phyloP scores from a whole-genome alignment of 2,329 filamentous ascomycete species.

The Xylaria sp. region DNA sequence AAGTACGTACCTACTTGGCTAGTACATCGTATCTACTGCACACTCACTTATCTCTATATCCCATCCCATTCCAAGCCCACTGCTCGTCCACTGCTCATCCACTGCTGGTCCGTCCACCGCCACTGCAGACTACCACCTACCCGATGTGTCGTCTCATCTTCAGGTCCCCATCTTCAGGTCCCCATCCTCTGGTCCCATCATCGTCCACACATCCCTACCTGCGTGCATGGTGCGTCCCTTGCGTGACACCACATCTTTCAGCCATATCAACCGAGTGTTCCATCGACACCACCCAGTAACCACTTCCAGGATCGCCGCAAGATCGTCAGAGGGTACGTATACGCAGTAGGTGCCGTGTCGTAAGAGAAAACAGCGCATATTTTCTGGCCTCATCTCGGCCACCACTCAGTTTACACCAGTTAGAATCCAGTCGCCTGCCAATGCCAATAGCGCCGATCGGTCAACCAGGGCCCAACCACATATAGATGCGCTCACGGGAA shows the following conservation, averaged over 20 bases:
- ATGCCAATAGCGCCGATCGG: neutral
- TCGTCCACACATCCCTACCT: neutral
- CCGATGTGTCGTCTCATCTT: neutral
- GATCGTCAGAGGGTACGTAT: too few relatives aligned
- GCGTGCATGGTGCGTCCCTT: slow-evolving; percentile 4
- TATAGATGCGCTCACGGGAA: neutral
- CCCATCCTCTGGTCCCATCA: neutral
- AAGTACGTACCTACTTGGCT: too few relatives aligned
- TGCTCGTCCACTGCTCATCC: neutral
- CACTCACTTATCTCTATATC: too few relatives aligned
- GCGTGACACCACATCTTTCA: neutral
- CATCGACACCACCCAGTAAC: too few relatives aligned
- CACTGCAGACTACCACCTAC: too few relatives aligned
- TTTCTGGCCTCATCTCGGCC: too few relatives aligned
- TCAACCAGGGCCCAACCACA: neutral
- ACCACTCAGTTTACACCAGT: too few relatives aligned
- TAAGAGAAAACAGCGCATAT: neutral
- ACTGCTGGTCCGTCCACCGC: too few relatives aligned
- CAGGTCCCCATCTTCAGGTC: neutral
- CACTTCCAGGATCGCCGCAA: too few relatives aligned
- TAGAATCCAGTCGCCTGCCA: too few relatives aligned
- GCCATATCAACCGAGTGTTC: neutral
- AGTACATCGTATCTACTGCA: neutral
- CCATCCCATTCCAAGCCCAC: too few relatives aligned
- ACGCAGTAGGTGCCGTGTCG: neutral